Percentiles rank a stretch among this genome's conserved stretches.
phyloP scores from a whole-genome alignment of 2,329 filamentous ascomycete species.

The Fusarium armeniacum region DNA sequence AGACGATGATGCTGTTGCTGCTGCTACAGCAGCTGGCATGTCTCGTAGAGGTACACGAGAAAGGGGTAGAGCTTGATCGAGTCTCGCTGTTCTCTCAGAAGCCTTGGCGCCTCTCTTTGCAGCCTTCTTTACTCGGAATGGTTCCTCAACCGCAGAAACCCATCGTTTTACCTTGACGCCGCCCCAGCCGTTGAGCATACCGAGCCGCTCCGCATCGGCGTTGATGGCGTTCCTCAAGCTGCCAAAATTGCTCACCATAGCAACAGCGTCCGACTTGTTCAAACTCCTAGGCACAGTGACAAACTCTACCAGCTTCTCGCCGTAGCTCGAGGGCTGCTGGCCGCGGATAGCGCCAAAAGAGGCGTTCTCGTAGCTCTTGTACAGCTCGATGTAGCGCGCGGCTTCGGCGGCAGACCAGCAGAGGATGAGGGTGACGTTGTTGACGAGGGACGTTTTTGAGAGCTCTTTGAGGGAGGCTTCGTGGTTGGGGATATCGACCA shows the following conservation, averaged over 20 bases:
- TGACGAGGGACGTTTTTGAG: slow-evolving; percentile 91
- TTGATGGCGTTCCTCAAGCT: slow-evolving; percentile 89
- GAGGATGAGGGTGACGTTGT: slow-evolving; percentile 90
- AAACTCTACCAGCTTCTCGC: slow-evolving; percentile 91
- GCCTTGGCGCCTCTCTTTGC: slow-evolving; percentile 61
- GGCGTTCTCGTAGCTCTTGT: slow-evolving; percentile 94
- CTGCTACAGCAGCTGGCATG: slow-evolving; percentile 48
- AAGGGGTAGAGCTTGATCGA: slow-evolving; percentile 58
- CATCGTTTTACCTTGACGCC: slow-evolving; percentile 94
- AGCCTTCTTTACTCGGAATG: slow-evolving; percentile 82
- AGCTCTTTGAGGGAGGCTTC: slow-evolving; percentile 91
- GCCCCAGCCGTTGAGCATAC: slow-evolving; percentile 90
- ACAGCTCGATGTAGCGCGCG: slow-evolving; percentile 92
- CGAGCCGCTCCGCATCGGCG: slow-evolving; percentile 86
- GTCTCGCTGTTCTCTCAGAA: slow-evolving; percentile 47
- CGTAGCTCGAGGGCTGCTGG: slow-evolving; percentile 85
- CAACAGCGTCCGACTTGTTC: slow-evolving; percentile 95
- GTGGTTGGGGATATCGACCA: slow-evolving; percentile 96
- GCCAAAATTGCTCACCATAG: slow-evolving; percentile 91
- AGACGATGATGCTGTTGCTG: slow-evolving; percentile 25
- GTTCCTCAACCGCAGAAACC: slow-evolving; percentile 85
- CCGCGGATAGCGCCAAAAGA: slow-evolving; percentile 84
- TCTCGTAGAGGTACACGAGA: slow-evolving; percentile 60
- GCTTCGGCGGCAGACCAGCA: slow-evolving; percentile 97
- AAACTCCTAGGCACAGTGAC: slow-evolving; percentile 90